Evolutionary conservation across 768 basidiomycete species (phyloP).

Genomic region (Mycena rosella): DNA sequence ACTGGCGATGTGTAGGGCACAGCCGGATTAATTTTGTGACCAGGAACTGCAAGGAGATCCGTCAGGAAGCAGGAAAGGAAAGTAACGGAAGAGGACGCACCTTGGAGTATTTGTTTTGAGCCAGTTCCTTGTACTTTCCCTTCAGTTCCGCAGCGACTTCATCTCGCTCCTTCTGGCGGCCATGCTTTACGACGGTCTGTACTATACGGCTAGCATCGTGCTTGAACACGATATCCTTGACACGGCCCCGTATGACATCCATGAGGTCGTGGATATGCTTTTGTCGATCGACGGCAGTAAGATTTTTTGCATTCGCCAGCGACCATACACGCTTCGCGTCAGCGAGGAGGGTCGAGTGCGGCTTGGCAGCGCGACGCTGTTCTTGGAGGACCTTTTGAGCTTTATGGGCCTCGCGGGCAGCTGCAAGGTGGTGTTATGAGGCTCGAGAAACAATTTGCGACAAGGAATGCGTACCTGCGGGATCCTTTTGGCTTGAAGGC

Average conservation of each 20-base stretch:
- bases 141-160: constrained; percentile 88
- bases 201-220: constrained; percentile 93
- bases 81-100: constrained; percentile 50
- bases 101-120: constrained; percentile 93
- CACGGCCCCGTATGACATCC: constrained; percentile 80
- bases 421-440: constrained; percentile 48
- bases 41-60: constrained; percentile 68
- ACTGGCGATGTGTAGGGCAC: constrained; percentile 78
- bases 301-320: constrained; percentile 77
- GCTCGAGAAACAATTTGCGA: constrained; percentile 10
- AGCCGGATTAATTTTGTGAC: constrained; percentile 83
- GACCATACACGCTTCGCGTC: constrained; percentile 87
- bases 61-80: not conserved
- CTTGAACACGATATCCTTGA: constrained; percentile 89
- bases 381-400: constrained; percentile 75
- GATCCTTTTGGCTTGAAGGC: constrained; percentile 57
- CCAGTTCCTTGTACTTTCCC: constrained; percentile 81
- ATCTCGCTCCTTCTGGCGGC: constrained; percentile 78
- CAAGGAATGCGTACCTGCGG: constrained; percentile 60
- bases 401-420: constrained; percentile 77
- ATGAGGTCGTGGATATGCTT: constrained; percentile 82
- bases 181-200: constrained; percentile 86
- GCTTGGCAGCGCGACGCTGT: constrained; percentile 82
- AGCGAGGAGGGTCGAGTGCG: constrained; percentile 75
- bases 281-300: constrained; percentile 77